Conservation (phyloP, 768 basidiomycete genomes). For the Podaxis sp. region DNA sequence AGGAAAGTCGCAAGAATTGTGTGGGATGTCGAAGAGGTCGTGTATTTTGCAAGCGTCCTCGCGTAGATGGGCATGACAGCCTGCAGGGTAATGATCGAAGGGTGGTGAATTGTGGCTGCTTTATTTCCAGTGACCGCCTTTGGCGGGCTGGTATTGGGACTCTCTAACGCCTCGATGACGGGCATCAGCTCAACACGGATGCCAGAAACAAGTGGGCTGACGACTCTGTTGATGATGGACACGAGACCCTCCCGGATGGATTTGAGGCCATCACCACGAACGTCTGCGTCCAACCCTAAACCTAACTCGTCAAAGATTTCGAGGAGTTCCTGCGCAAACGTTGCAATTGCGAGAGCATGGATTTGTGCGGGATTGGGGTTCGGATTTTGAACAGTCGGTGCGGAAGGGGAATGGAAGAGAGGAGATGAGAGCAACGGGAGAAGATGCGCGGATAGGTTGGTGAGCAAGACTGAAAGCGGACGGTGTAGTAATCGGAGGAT, state of each 20-base stretch:
- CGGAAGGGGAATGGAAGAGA: conserved; percentile 48
- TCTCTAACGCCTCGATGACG: conserved; percentile 60
- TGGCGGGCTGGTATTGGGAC: conserved; percentile 25
- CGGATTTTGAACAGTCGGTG: conserved; percentile 45
- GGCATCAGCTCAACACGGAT: conserved; percentile 60
- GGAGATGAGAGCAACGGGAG: conserved; percentile 64
- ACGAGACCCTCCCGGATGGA: conserved; percentile 65
- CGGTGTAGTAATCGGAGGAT: conserved; percentile 71
- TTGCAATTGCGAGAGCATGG: conserved; percentile 64
- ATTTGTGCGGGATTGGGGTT: conserved; percentile 62
- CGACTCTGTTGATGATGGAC: conserved; percentile 62
- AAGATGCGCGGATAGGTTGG: conserved; percentile 63
- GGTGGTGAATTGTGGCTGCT: conserved; percentile 38
- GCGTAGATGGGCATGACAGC: conserved; percentile 58
- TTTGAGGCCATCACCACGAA: conserved; percentile 65
- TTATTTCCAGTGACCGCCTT: conserved; percentile 30
- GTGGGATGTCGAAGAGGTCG: conserved; percentile 50
- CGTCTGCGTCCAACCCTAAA: conserved; percentile 57
- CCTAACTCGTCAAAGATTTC: conserved; percentile 64
- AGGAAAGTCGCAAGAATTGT: conserved; percentile 62
- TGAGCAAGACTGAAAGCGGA: conserved; percentile 70
- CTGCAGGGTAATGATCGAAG: conserved; percentile 57
- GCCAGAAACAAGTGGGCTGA: conserved; percentile 56
- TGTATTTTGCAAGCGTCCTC: conserved; percentile 52
- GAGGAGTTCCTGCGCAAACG: conserved; percentile 71